Conservation (phyloP, 169 alveolate genomes). For the Gregarina niphandrodes region DNA sequence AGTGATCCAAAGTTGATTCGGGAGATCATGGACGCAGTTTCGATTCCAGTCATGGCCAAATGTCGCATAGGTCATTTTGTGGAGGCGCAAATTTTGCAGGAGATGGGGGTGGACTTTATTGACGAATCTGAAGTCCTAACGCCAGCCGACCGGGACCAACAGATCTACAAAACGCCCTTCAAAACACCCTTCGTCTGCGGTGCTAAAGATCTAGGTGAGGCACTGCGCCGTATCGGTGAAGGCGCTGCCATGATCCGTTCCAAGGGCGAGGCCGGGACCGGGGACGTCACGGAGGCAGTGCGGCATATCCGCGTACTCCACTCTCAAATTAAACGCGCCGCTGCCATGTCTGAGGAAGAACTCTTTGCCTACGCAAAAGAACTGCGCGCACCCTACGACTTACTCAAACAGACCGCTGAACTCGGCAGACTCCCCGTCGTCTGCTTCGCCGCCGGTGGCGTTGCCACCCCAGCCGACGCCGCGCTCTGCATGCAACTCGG, state of each 20-base stretch:
- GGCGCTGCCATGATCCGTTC: conserved; percentile 47
- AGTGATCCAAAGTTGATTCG: conserved; percentile 38
- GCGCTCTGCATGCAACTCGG: conserved; percentile 37
- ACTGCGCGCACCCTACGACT: conserved; percentile 25
- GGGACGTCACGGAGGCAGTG: conserved; percentile 38
- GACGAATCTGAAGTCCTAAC: conserved; percentile 46
- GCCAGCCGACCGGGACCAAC: conserved; percentile 35
- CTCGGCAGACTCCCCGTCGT: conserved; percentile 40
- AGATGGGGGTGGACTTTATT: conserved; percentile 34
- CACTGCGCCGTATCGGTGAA: conserved; percentile 38
- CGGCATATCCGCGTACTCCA: conserved; percentile 36
- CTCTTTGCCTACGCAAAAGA: conserved; percentile 25
- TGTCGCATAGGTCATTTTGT: conserved; percentile 42
- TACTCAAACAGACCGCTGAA: conserved; percentile 16
- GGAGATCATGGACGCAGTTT: conserved; percentile 28
- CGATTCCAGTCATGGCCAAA: conserved; percentile 42
- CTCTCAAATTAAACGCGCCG: conserved; percentile 11
- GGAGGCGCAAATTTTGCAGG: conserved; percentile 36
- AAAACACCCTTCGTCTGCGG: conserved; percentile 42
- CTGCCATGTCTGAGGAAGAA: conserved; percentile 17
- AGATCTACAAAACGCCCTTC: conserved; percentile 32
- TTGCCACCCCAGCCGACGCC: conserved; percentile 42
- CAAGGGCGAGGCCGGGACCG: conserved; percentile 41
- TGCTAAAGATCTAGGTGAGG: conserved; percentile 42
- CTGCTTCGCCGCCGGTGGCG: conserved; percentile 45